Conservation (phyloP, 495 filamentous ascomycete genomes). For the Podospora sp. region DNA sequence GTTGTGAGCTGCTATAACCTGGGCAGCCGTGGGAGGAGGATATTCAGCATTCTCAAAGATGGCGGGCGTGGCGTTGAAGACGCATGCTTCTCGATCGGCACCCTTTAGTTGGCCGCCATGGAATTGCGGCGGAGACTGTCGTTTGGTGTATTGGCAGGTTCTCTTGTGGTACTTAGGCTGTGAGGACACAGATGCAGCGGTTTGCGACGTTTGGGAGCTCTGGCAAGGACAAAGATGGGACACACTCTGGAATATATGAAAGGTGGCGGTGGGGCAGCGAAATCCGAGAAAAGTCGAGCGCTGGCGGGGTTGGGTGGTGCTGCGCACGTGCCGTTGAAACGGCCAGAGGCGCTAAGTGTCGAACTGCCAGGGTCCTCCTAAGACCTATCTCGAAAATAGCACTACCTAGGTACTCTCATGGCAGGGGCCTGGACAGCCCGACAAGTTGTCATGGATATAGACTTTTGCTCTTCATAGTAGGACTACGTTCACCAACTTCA, state of each 20-base stretch:
- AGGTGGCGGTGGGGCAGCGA: constrained; percentile 19
- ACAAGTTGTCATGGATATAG: neutral
- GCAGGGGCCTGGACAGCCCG: neutral
- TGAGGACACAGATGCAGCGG: neutral
- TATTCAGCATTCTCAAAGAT: constrained; percentile 37
- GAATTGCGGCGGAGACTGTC: neutral
- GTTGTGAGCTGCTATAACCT: constrained; percentile 37
- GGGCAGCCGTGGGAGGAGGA: constrained; percentile 29
- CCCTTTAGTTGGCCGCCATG: constrained; percentile 10
- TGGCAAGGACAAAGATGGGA: constrained; percentile 17
- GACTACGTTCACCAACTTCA: neutral
- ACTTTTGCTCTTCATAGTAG: neutral
- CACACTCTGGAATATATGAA: constrained; percentile 15
- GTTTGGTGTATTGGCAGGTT: neutral
- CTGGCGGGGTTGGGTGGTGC: constrained; percentile 10
- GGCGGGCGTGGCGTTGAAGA: constrained; percentile 33
- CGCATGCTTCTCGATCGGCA: constrained; percentile 30
- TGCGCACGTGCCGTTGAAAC: constrained; percentile 1
- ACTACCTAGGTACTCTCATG: neutral
- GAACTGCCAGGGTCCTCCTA: neutral
- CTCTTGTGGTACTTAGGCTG: neutral
- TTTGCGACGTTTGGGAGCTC: constrained; percentile 1
- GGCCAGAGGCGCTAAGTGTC: neutral
- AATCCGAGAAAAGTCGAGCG: constrained; percentile 17
- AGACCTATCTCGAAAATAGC: no score